Conservation (phyloP, 2,329 filamentous ascomycete genomes). For the Diaporthe citriasiana region DNA sequence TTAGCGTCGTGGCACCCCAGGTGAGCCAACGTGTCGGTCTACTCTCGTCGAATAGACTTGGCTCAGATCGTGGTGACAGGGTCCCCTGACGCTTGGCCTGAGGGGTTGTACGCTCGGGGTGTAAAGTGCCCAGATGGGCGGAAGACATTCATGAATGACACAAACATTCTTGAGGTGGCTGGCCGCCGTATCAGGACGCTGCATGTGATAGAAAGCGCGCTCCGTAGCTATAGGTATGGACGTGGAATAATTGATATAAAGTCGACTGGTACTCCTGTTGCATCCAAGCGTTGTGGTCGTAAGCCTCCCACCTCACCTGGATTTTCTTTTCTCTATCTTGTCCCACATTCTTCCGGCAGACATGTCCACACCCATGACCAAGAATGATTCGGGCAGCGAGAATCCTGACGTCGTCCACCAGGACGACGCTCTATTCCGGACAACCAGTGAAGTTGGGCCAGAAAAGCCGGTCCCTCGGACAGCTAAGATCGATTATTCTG, state of each 20-base stretch:
- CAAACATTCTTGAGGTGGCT: not conserved
- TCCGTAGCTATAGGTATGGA: not conserved
- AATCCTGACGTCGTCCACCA: slow-evolving; percentile 20
- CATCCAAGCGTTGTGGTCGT: fast-evolving
- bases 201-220: not conserved
- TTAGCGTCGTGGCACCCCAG: slow-evolving; percentile 22
- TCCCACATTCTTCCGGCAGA: not conserved
- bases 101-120: slow-evolving; percentile 1
- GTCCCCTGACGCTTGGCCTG: slow-evolving; percentile 14
- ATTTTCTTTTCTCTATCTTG: not conserved
- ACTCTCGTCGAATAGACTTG: slow-evolving; percentile 23
- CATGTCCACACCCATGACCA: slow-evolving; percentile 6
- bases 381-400: slow-evolving; percentile 14
- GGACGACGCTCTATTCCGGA: slow-evolving; percentile 22
- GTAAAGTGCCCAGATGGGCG: slow-evolving; percentile 3
- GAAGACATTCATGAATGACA: slow-evolving; percentile 27
- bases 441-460: slow-evolving; percentile 21
- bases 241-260: not conserved
- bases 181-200: not conserved
- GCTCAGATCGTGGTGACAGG: slow-evolving; percentile 6
- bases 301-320: not conserved
- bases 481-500: slow-evolving; percentile 24
- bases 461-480: slow-evolving; percentile 17
- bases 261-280: not conserved
- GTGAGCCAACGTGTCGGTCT: slow-evolving; percentile 25